Base-by-base conservation (phyloP, 768 basidiomycete genomes). In the Rhizopogon rudus region DNA sequence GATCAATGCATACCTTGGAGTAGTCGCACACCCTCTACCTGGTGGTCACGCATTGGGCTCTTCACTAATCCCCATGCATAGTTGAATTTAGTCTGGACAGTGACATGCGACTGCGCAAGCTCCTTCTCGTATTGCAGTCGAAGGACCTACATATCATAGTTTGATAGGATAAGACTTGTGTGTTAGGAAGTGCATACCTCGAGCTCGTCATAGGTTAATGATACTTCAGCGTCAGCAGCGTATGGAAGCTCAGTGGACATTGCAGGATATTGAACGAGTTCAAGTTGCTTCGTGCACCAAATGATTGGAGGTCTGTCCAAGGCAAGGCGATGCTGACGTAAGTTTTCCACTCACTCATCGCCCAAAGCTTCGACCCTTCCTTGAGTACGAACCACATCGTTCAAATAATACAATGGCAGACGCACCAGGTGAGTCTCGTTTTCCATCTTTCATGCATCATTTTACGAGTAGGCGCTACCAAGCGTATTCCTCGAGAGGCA, bases 61-160 rank as follows among this genome's bases (percentile, higher is more conserved):
- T 98, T 98, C 51, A 98, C 91, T 33, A 96, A 77, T 2, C 96
- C 96, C 96, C 96, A 97, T 40, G 92, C 84, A 71, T 88, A 95
- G 75, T 98, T 98, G 77, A 99, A 99, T 69, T 93, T 95, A 40
- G 94, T 96, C 74, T 99, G 97, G 6, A 87, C 81, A 9, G 92
- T 93, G 56, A 97, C 81, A 70, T 96, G 93, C 49, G 83, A 80
- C 60, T 93, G 87, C 0, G 81, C 76, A 17, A 84, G 75, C 69
- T 99, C 96, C 70, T 86, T 93, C 78, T 92, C 82, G 73, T 96
- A 95, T 66, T 98, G 95, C 55, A 80, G 64, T 56, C 86, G 77
- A 42, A 98, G 76, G 4, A 98, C 93, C 93, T 96, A 63, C 7
- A 37, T 16, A 20, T 39, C 40, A 57, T 42, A 37, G 28, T 42